A percentile compares a stretch with the other conserved stretches of the same genome.
phyloP scores from a whole-genome alignment of 1,139 yeast genomes.

The Yamadazyma buinensis region DNA sequence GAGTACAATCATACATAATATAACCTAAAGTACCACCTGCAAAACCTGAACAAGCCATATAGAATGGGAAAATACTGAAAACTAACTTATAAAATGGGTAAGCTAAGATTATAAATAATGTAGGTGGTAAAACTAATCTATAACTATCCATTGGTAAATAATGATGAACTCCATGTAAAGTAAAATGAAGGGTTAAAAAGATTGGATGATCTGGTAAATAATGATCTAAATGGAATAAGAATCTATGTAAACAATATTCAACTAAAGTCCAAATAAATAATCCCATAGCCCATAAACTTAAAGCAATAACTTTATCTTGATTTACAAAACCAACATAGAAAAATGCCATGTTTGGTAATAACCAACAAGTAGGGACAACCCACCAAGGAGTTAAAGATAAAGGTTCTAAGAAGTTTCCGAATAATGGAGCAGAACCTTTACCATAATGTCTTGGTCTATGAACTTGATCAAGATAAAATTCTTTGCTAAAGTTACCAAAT shows the following conservation, averaged over 20 bases:
- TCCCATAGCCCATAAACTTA: slow-evolving; percentile 56
- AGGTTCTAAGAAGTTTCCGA: slow-evolving; percentile 48
- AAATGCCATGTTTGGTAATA: slow-evolving; percentile 65
- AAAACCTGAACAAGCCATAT: slow-evolving; percentile 56
- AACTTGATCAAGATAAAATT: slow-evolving; percentile 90
- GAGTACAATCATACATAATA: slow-evolving; percentile 85
- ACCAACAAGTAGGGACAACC: slow-evolving; percentile 86
- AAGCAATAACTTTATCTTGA: slow-evolving; percentile 31
- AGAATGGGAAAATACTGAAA: slow-evolving; percentile 38
- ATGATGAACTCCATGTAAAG: slow-evolving; percentile 94
- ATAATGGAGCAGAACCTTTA: slow-evolving; percentile 79
- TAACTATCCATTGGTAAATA: slow-evolving; percentile 94
- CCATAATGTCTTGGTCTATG: slow-evolving; percentile 91
- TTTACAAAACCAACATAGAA: slow-evolving; percentile 39
- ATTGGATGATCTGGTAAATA: slow-evolving; percentile 77
- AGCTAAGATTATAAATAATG: slow-evolving; percentile 55
- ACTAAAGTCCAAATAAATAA: slow-evolving; percentile 87
- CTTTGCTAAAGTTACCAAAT: slow-evolving; percentile 70
- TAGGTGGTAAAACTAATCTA: slow-evolving; percentile 95
- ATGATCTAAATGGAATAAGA: slow-evolving; percentile 85
- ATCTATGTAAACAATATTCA: slow-evolving; percentile 86
- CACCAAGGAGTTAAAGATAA: slow-evolving; percentile 50
- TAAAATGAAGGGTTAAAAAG: slow-evolving; percentile 78
- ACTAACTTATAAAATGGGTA: slow-evolving; percentile 42
- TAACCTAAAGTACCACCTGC: slow-evolving; percentile 97